These are phyloP conservation scores for Stagonosporopsis vannaccii DNA, from an alignment of 2,329 filamentous ascomycete species.

Conservation along the genomic window DNA sequence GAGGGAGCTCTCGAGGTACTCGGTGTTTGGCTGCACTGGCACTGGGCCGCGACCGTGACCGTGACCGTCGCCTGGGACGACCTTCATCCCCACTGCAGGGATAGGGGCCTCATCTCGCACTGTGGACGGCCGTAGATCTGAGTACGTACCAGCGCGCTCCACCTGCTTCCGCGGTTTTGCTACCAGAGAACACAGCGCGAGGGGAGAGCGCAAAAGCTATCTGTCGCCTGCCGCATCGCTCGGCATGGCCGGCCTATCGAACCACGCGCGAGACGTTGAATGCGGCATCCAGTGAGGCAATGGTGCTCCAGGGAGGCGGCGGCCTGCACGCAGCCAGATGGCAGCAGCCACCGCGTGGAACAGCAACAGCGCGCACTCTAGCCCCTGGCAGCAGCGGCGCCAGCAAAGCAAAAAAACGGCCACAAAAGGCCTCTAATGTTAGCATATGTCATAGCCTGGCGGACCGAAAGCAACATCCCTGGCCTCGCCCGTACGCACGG, in stretches of 20 bases:
- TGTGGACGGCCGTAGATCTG: constrained; percentile 13
- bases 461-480: constrained; percentile 37
- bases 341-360: constrained; percentile 10
- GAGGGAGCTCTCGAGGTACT: constrained; percentile 6
- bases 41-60: background rate
- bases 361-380: constrained; percentile 21
- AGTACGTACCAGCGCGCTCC: constrained; percentile 15
- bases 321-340: constrained; percentile 30
- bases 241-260: constrained; percentile 18
- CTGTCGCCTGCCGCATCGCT: constrained; percentile 8
- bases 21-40: constrained; percentile 13
- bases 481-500: constrained; percentile 38
- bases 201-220: background rate
- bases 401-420: constrained; percentile 29
- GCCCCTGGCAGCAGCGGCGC: constrained; percentile 28
- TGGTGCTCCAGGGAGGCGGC: constrained; percentile 11
- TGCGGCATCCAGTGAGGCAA: constrained; percentile 24
- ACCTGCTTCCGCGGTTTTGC: constrained; percentile 5
- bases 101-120: constrained; percentile 11
- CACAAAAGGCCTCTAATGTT: constrained; percentile 26
- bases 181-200: constrained; percentile 4
- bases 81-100: constrained; percentile 12
- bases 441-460: constrained; percentile 44
- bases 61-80: constrained; percentile 15
- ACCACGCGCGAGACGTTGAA: constrained; percentile 26